phyloP scores from a whole-genome alignment of 2,329 filamentous ascomycete genomes.

The Biscogniauxia sp. region DNA sequence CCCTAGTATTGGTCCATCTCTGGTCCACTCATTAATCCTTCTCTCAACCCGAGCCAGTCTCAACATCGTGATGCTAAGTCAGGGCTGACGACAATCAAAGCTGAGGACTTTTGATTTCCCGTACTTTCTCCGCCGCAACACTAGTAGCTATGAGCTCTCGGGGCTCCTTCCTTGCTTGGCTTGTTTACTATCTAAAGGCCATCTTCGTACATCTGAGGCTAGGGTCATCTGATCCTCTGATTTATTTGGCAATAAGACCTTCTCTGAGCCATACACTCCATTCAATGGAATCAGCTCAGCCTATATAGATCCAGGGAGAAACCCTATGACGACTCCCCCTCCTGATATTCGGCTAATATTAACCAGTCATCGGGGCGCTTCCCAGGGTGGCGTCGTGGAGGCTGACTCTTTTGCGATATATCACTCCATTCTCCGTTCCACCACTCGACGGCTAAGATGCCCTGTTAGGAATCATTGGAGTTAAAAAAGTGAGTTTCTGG shows the following conservation, averaged over 20 bases:
- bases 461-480: neutral
- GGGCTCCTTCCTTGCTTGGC: neutral
- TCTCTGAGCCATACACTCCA: neutral
- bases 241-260: neutral
- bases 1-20: slow-evolving; percentile 9
- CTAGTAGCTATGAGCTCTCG: slow-evolving; percentile 4
- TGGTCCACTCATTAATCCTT: slow-evolving; percentile 5
- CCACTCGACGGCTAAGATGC: neutral
- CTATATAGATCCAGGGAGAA: neutral
- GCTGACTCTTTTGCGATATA: neutral
- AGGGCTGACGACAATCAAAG: slow-evolving; percentile 2
- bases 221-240: slow-evolving; percentile 3
- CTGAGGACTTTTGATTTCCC: slow-evolving; percentile 5
- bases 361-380: neutral
- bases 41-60: slow-evolving; percentile 4
- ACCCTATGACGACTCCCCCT: neutral
- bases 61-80: slow-evolving; percentile 2
- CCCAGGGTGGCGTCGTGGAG: neutral
- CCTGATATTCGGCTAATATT: neutral
- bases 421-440: neutral
- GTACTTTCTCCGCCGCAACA: slow-evolving; percentile 5
- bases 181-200: neutral
- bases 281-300: neutral
- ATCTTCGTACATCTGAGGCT: neutral
- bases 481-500: neutral